Conservation (phyloP, 139 green algal species). For the Diplosphaera chodatii region DNA sequence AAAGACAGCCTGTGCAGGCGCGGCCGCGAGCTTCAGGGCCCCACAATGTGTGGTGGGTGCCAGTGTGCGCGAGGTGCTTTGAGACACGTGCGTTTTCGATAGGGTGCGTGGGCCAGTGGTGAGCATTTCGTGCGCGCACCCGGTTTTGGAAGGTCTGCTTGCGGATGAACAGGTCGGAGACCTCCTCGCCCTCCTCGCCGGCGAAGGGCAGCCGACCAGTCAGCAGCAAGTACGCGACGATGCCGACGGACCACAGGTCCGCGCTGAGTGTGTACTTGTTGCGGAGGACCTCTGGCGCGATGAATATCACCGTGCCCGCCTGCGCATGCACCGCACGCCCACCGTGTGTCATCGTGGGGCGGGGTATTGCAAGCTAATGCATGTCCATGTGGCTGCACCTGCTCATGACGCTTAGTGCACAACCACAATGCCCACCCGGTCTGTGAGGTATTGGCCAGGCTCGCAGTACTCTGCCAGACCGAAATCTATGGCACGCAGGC, state of each 20-base stretch:
- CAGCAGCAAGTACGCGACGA: constrained; percentile 61
- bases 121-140: constrained; percentile 7
- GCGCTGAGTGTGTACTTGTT: constrained; percentile 45
- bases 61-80: too few species aligned
- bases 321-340: not conserved
- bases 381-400: too few species aligned
- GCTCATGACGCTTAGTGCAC: too few species aligned
- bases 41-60: too few species aligned
- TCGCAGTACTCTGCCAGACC: constrained; percentile 57
- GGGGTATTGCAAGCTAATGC: too few species aligned
- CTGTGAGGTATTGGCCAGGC: constrained; percentile 28
- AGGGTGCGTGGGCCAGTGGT: too few species aligned
- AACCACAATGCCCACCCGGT: constrained; percentile 4
- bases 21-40: too few species aligned
- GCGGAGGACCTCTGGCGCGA: constrained; percentile 60
- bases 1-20: constrained; percentile 45
- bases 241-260: constrained; percentile 69
- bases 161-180: constrained; percentile 43
- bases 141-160: constrained; percentile 19
- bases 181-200: constrained; percentile 48
- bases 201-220: constrained; percentile 57
- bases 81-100: too few species aligned
- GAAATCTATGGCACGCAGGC: constrained; percentile 77
- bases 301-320: constrained; percentile 43
- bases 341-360: too few species aligned